Percentiles rank a stretch among this genome's conserved stretches.
phyloP scores from a whole-genome alignment of 1,139 yeast genomes.

The Magnusiomyces paraingens region DNA sequence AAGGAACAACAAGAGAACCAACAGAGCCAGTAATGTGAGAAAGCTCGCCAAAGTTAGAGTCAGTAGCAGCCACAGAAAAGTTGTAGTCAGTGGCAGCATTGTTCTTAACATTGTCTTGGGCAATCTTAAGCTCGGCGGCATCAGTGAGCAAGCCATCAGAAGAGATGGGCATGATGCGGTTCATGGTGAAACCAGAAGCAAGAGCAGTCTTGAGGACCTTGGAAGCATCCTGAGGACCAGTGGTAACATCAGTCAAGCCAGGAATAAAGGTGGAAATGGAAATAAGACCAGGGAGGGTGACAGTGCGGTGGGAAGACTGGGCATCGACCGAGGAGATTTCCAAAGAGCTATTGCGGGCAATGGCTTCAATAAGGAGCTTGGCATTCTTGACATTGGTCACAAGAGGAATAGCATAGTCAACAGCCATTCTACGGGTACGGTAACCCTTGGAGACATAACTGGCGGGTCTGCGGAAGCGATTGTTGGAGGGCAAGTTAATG shows the following conservation, averaged over 20 bases:
- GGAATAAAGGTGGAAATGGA: constrained; percentile 79
- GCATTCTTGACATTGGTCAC: constrained; percentile 98
- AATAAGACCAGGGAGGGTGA: constrained; percentile 79
- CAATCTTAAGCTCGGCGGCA: constrained; percentile 56
- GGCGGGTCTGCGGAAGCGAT: constrained; percentile 98
- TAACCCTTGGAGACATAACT: constrained; percentile 97
- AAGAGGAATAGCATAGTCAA: constrained; percentile 94
- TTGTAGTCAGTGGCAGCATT: constrained; percentile 75
- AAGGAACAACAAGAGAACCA: constrained; percentile 76
- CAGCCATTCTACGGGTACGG: constrained; percentile 99
- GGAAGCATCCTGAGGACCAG: constrained; percentile 49
- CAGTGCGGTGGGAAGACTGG: constrained; percentile 82
- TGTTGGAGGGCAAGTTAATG: constrained; percentile 93
- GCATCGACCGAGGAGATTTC: constrained; percentile 77
- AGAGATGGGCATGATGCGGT: constrained; percentile 71
- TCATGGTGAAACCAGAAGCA: constrained; percentile 85
- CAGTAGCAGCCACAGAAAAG: constrained; percentile 77
- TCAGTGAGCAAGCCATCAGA: constrained; percentile 59
- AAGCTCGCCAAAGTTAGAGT: constrained; percentile 55
- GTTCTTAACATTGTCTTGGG: constrained; percentile 41
- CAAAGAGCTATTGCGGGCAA: constrained; percentile 60
- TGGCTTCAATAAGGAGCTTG: constrained; percentile 87
- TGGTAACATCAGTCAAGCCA: constrained; percentile 39
- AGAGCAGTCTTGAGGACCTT: constrained; percentile 64
- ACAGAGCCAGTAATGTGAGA: constrained; percentile 60